Conservation (phyloP, 2,329 filamentous ascomycete species). For the Didymella keratinophila region DNA sequence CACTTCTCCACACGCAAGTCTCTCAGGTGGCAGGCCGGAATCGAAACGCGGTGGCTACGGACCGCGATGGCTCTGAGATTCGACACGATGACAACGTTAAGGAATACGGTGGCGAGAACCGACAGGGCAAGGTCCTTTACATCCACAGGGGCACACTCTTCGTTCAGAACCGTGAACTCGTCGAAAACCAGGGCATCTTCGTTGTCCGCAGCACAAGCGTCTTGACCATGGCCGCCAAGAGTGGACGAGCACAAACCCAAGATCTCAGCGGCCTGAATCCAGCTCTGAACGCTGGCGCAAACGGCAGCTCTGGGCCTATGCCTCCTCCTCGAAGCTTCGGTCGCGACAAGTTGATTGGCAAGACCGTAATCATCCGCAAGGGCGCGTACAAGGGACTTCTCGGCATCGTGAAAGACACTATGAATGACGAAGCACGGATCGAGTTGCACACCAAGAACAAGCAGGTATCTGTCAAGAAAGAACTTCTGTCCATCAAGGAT, state of each 20-base stretch:
- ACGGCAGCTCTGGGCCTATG: constrained; percentile 59
- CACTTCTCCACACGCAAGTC: constrained; percentile 88
- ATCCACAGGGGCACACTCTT: constrained; percentile 94
- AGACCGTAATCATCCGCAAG: constrained; percentile 87
- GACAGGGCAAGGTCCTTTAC: constrained; percentile 88
- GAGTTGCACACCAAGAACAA: constrained; percentile 96
- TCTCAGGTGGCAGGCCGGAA: constrained; percentile 85
- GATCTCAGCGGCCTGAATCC: constrained; percentile 93
- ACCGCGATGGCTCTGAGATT: constrained; percentile 92
- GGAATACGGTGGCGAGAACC: constrained; percentile 84
- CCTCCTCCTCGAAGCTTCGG: constrained; percentile 77
- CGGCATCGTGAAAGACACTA: constrained; percentile 95
- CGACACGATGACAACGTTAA: constrained; percentile 90
- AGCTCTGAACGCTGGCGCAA: constrained; percentile 68
- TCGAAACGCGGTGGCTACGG: constrained; percentile 86
- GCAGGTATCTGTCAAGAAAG: constrained; percentile 83
- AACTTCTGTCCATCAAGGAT: constrained; percentile 85
- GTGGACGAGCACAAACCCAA: constrained; percentile 75
- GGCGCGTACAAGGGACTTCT: constrained; percentile 92
- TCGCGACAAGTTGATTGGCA: constrained; percentile 84
- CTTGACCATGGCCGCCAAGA: constrained; percentile 91
- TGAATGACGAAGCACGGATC: constrained; percentile 83
- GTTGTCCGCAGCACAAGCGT: constrained; percentile 87
- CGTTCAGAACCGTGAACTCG: constrained; percentile 81
- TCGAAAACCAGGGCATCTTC: constrained; percentile 89